phyloP scores from a whole-genome alignment of 441 rosid species.

The Hura crepitans region DNA sequence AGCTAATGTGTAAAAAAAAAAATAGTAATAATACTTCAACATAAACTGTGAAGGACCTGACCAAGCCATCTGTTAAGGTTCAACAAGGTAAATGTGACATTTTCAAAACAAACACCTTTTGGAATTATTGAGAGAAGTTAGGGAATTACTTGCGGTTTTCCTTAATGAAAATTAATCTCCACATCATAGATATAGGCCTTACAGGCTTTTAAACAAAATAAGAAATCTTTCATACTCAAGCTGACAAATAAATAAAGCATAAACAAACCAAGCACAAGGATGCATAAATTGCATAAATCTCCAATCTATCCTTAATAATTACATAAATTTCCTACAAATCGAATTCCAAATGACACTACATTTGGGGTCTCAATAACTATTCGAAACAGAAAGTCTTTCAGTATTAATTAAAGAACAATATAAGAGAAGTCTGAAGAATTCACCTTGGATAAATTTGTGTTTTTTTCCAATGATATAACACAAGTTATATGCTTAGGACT shows the following conservation, averaged over 20 bases:
- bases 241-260: not conserved
- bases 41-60: too few species aligned
- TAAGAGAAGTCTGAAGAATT: not conserved
- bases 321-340: not conserved
- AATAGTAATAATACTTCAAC: not conserved
- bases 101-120: not conserved
- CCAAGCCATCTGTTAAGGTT: not conserved
- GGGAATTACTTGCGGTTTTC: not conserved
- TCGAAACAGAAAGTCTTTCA: not conserved
- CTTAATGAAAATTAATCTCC: not conserved
- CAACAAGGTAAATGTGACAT: not conserved
- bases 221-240: not conserved
- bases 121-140: not conserved
- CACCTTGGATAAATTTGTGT: not conserved
- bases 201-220: not conserved
- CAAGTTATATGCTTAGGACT: not conserved
- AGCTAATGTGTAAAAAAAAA: not conserved
- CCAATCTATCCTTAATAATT: not conserved
- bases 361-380: not conserved
- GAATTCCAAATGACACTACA: not conserved
- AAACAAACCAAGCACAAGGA: not conserved
- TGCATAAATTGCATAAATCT: not conserved
- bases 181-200: not conserved
- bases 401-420: not conserved
- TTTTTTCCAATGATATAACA: not conserved